Evolutionary conservation across 2,329 filamentous ascomycete species (phyloP).

Genomic region (Paracoccidioides lutzii): DNA sequence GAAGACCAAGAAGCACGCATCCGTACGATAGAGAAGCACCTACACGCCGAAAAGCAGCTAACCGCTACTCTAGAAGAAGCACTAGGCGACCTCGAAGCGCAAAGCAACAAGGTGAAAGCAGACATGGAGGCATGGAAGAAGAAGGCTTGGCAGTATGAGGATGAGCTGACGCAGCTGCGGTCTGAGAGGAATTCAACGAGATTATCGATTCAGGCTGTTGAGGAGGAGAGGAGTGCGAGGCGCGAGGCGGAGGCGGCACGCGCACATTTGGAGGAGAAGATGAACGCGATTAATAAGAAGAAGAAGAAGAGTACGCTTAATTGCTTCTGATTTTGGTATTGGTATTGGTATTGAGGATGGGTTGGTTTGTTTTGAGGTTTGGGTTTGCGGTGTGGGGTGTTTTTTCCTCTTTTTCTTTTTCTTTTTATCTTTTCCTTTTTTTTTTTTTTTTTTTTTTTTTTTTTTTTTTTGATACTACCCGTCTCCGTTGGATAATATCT

Average conservation of each 20-base stretch:
- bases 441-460: constrained; percentile 4
- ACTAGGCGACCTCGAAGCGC: constrained; percentile 80
- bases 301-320: constrained; percentile 92
- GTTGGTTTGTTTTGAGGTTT: constrained; percentile 5
- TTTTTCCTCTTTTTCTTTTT: neutral
- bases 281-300: constrained; percentile 83
- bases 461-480: neutral
- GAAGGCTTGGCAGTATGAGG: constrained; percentile 65
- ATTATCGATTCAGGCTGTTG: constrained; percentile 70
- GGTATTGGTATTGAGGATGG: too few relatives aligned
- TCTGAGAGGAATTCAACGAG: constrained; percentile 48
- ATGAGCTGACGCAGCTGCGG: constrained; percentile 41
- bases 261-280: constrained; percentile 82
- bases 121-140: constrained; percentile 87
- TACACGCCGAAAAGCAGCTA: constrained; percentile 90
- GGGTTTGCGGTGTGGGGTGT: neutral
- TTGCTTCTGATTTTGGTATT: constrained; percentile 55
- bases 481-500: too few relatives aligned
- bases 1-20: constrained; percentile 95
- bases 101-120: constrained; percentile 79
- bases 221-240: constrained; percentile 90
- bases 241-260: constrained; percentile 79
- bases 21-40: constrained; percentile 89
- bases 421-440: neutral
- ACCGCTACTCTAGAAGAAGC: constrained; percentile 93